Evolutionary conservation across 2,329 filamentous ascomycete species (phyloP).

Genomic region (Neoscytalidium dimidiatum): DNA sequence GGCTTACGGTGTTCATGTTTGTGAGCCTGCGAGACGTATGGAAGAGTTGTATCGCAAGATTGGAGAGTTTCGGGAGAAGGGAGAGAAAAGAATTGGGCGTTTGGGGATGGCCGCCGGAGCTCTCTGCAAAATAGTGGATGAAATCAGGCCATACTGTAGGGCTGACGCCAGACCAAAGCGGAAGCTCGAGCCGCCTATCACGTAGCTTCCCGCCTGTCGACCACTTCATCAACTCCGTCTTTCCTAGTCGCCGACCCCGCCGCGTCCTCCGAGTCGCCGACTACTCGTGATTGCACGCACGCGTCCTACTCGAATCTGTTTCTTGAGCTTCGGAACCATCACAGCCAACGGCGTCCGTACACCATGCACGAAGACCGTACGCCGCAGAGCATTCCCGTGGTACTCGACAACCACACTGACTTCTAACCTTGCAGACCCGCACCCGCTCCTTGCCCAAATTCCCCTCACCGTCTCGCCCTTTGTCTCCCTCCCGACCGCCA

Average conservation of each 20-base stretch:
- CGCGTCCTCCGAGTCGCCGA: not conserved
- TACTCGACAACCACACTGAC: not conserved
- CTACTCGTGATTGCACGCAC: not conserved
- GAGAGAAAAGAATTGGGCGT: not conserved
- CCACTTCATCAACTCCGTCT: not conserved
- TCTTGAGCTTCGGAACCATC: too few species aligned
- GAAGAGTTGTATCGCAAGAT: not conserved
- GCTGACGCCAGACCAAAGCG: constrained; percentile 13
- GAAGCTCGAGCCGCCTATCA: constrained; percentile 13
- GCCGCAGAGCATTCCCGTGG: constrained; percentile 19
- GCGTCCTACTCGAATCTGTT: not conserved
- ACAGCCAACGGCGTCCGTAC: not conserved
- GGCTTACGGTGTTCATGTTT: constrained; percentile 56
- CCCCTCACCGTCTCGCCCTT: constrained; percentile 94
- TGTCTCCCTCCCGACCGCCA: constrained; percentile 83
- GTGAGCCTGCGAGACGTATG: not conserved
- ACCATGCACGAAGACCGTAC: constrained; percentile 35
- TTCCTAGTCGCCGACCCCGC: not conserved
- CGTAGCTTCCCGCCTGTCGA: not conserved
- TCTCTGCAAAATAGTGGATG: constrained; percentile 13
- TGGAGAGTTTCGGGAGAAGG: not conserved
- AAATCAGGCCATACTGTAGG: constrained; percentile 17
- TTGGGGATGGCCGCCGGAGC: not conserved
- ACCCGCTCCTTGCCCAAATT: constrained; percentile 87
- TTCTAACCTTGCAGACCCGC: constrained; percentile 54